phyloP scores from a whole-genome alignment of 2,329 filamentous ascomycete species.

The Fusarium begoniae region DNA sequence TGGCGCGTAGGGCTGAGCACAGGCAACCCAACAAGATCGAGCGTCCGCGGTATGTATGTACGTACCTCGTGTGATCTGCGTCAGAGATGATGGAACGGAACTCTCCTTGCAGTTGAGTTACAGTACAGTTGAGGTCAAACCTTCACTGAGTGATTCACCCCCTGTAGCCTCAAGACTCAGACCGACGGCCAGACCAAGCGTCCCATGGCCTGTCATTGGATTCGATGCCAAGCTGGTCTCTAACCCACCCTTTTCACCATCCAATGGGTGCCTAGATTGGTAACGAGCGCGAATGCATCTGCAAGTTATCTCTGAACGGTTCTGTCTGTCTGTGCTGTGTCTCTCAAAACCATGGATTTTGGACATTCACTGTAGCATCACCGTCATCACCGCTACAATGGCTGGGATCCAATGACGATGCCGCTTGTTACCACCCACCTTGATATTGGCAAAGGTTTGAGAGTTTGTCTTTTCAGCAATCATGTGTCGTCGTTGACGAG shows the following conservation, averaged over 20 bases:
- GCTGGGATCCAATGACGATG: neutral
- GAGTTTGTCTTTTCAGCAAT: neutral
- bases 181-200: conserved; percentile 24
- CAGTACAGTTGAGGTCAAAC: neutral
- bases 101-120: conserved; percentile 16
- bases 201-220: neutral
- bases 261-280: conserved; percentile 31
- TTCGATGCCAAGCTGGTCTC: conserved; percentile 23
- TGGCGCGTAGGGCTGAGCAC: conserved; percentile 44
- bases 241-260: conserved; percentile 2
- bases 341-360: neutral
- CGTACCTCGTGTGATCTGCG: conserved; percentile 5
- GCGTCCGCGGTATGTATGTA: conserved; percentile 1
- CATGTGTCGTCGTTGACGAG: conserved; percentile 3
- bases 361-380: conserved; percentile 25
- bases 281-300: conserved; percentile 42
- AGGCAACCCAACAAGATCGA: conserved; percentile 17
- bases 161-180: conserved; percentile 26
- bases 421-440: conserved; percentile 12
- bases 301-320: neutral
- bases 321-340: neutral
- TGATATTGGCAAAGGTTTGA: neutral
- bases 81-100: conserved; percentile 17
- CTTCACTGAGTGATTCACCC: neutral
- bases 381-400: conserved; percentile 27